Base-by-base conservation (phyloP, 352 stramenopile species). In the Phytopythium litorale region DNA sequence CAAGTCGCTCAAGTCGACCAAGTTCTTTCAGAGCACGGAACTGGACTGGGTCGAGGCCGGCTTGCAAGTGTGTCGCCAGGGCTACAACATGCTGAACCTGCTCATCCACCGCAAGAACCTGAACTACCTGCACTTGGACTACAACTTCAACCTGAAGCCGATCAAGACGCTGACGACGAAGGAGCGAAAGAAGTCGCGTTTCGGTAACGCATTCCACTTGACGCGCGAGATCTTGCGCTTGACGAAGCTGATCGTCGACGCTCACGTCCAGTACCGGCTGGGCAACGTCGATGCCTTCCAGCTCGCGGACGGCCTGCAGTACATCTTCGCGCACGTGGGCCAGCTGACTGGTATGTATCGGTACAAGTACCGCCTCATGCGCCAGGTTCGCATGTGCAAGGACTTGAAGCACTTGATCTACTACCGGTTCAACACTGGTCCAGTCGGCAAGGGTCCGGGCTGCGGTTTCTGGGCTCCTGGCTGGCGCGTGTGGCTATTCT, bases 111-210 rank as follows among this genome's bases (percentile, higher is more conserved):
- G 98, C 53, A 99, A 99, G 75, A 98, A 99, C 69, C 76, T 99
- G 18, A 99, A 99, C 71, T 99, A 99, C 72, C 78, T 99, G 38
- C 98, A 99, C 79, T 84, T 99, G 65, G 98, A 99, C 75, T 99
- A 99, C 89, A 99, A 99, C 72, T 99, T 99, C 72, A 99, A 99
- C 79, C 73, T 99, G n/a, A 99, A 99, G 77, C 98, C 98, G 6
- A 99, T 98, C 77, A 99, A 99, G 85, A 99, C 98, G 35, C 79
- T 99, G 58, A 99, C 98, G 13, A 99, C 98, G 3, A 99, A 99
- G 76, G 98, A 99, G 70, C 84, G 98, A 35, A 99, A 99, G 73
- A 99, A 99, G 71, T 98, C 92, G 61, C 90, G 96, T 37, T 99
- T 98, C 57, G 96, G 94, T 64, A 98, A 98, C 68, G 92, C 92